A percentile compares a stretch with the other conserved stretches of the same genome.
These are phyloP conservation scores for Emmonsiellopsis sp. DNA, from an alignment of 2,329 filamentous ascomycete species.

Conservation along the genomic window DNA sequence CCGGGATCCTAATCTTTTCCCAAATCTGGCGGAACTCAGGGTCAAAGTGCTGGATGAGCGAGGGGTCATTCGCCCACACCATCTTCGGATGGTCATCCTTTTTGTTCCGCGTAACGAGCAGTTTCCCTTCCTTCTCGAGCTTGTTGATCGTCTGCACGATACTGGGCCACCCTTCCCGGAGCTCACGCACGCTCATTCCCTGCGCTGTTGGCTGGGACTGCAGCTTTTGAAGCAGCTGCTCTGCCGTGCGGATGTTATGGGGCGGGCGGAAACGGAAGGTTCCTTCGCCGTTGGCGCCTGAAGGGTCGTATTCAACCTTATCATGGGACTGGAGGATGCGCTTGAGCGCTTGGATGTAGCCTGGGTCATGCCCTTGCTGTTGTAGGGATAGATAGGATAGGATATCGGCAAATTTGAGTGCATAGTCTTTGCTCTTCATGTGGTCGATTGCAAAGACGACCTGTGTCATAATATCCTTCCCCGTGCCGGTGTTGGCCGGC, in stretches of 20 bases:
- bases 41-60: constrained; percentile 66
- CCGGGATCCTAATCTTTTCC: constrained; percentile 69
- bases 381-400: constrained; percentile 70
- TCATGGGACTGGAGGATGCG: constrained; percentile 59
- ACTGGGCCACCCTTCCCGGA: constrained; percentile 92
- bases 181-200: constrained; percentile 74
- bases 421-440: constrained; percentile 60
- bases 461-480: constrained; percentile 75
- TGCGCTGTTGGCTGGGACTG: constrained; percentile 73
- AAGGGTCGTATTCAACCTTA: constrained; percentile 50
- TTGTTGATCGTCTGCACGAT: constrained; percentile 69
- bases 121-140: constrained; percentile 67
- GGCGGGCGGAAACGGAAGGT: constrained; percentile 77
- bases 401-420: constrained; percentile 66
- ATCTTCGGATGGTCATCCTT: constrained; percentile 81
- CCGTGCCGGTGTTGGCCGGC: constrained; percentile 65
- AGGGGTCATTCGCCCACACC: constrained; percentile 83
- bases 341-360: constrained; percentile 53
- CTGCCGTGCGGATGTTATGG: constrained; percentile 70
- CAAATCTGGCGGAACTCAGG: constrained; percentile 76
- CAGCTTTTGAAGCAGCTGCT: constrained; percentile 69
- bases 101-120: constrained; percentile 81
- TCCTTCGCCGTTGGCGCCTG: constrained; percentile 58
- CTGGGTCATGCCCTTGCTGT: constrained; percentile 49
- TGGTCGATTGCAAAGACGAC: constrained; percentile 80